phyloP scores from a whole-genome alignment of 805 yeast genomes.

The Schizosaccharomyces lindneri region DNA sequence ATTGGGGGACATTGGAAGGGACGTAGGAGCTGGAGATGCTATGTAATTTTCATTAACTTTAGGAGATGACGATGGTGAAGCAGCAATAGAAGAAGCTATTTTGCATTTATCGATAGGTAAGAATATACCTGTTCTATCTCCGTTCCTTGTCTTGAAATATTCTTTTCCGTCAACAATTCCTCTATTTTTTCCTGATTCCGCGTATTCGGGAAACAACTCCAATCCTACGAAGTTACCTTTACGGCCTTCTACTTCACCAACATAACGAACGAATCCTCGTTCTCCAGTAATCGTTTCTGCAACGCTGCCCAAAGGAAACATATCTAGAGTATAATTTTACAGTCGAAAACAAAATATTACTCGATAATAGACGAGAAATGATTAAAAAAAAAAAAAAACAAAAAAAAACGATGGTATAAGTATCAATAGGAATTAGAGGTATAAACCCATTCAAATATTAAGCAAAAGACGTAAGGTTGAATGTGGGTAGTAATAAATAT shows the following conservation, averaged over 20 bases:
- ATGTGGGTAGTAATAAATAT: too few species aligned
- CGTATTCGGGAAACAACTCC: not conserved
- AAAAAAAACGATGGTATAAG: too few species aligned
- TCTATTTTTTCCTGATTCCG: not conserved
- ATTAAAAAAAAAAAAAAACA: too few species aligned
- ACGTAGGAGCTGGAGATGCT: not conserved
- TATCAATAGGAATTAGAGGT: too few species aligned
- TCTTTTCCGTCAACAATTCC: not conserved
- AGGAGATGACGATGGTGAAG: not conserved
- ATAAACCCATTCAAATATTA: too few species aligned
- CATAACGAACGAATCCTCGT: conserved; percentile 2
- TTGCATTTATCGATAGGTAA: not conserved
- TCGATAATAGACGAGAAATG: too few species aligned
- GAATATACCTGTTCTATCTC: not conserved
- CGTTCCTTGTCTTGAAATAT: not conserved
- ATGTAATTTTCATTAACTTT: not conserved
- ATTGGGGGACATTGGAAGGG: not conserved
- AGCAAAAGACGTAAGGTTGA: too few species aligned
- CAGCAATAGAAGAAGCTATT: not conserved
- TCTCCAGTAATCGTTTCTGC: not conserved
- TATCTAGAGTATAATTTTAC: not conserved
- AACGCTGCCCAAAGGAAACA: not conserved
- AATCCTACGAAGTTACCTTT: not conserved
- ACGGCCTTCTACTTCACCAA: not conserved
- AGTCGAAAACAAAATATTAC: too few species aligned